A percentile compares a stretch with the other conserved stretches of the same genome.
phyloP scores from a whole-genome alignment of 495 filamentous ascomycete species.

The Xylaria longipes region DNA sequence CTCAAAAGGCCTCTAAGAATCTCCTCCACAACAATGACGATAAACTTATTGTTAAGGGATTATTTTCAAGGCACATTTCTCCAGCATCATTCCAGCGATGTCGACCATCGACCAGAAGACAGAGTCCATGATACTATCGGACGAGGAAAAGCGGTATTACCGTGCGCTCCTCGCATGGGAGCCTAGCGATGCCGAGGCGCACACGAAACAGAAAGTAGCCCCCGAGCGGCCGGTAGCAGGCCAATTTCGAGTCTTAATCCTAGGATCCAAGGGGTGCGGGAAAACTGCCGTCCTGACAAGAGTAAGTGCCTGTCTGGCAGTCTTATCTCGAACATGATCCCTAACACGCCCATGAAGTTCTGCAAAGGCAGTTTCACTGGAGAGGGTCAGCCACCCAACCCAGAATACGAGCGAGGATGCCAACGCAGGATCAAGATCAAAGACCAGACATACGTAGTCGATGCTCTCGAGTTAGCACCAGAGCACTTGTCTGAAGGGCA shows the following conservation, averaged over 20 bases:
- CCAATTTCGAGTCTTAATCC: conserved; percentile 49
- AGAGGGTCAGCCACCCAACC: conserved; percentile 33
- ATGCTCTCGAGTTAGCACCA: conserved; percentile 49
- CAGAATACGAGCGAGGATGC: conserved; percentile 42
- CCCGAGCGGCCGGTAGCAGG: conserved; percentile 34
- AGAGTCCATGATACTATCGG: conserved; percentile 44
- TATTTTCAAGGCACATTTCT: neutral
- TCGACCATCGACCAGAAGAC: conserved; percentile 13
- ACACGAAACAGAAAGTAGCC: conserved; percentile 18
- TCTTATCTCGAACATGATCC: neutral
- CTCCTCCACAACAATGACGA: neutral
- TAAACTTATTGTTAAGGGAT: neutral
- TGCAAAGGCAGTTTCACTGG: conserved; percentile 36
- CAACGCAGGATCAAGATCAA: conserved; percentile 43
- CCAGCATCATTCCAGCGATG: conserved; percentile 8
- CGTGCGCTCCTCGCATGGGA: conserved; percentile 52
- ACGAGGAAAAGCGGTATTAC: conserved; percentile 51
- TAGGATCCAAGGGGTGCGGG: conserved; percentile 49
- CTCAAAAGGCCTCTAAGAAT: neutral
- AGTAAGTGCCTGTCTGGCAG: conserved; percentile 33
- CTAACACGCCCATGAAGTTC: conserved; percentile 37
- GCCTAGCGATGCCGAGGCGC: conserved; percentile 30
- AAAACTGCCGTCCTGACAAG: conserved; percentile 52
- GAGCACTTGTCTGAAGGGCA: conserved; percentile 41
- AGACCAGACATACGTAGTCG: conserved; percentile 41